Percentiles rank a stretch among this genome's conserved stretches.
These are phyloP conservation scores for Stentor roeselii DNA, from an alignment of 73 alveolate genomes.

Conservation along the genomic window DNA sequence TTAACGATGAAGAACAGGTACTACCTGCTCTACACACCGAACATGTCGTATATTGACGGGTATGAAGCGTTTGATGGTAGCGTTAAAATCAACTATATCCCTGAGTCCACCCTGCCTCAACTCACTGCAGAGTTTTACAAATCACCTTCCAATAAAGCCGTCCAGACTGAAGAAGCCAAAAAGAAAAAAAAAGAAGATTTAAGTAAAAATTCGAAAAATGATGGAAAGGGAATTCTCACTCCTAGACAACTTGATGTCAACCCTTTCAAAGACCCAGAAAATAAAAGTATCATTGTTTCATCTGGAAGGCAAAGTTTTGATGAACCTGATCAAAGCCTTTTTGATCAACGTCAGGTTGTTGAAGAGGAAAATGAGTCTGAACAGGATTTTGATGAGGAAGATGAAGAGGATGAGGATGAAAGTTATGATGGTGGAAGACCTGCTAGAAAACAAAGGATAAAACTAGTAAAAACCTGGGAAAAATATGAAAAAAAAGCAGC, in stretches of 20 bases:
- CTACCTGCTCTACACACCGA: conserved; percentile 9
- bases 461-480: conserved; percentile 12
- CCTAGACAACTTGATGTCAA: not conserved
- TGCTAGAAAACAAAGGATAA: not conserved
- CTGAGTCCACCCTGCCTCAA: not conserved
- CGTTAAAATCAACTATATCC: not conserved
- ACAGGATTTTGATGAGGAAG: not conserved
- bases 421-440: not conserved
- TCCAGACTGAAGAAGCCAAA: not conserved
- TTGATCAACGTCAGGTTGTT: not conserved
- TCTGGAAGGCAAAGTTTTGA: not conserved
- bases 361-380: not conserved
- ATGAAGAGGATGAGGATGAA: not conserved
- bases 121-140: not conserved
- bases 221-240: not conserved
- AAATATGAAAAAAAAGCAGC: conserved; percentile 22
- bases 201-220: not conserved
- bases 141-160: not conserved
- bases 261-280: not conserved
- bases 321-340: too few relatives aligned
- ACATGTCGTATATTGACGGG: conserved; percentile 12
- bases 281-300: not conserved
- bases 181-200: not conserved
- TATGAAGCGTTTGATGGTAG: conserved; percentile 7
- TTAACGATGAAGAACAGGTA: not conserved